A percentile compares a stretch with the other conserved stretches of the same genome.
Evolutionary conservation across 306 rosid genomes (phyloP).

Genomic region (Prunus dulcis): DNA sequence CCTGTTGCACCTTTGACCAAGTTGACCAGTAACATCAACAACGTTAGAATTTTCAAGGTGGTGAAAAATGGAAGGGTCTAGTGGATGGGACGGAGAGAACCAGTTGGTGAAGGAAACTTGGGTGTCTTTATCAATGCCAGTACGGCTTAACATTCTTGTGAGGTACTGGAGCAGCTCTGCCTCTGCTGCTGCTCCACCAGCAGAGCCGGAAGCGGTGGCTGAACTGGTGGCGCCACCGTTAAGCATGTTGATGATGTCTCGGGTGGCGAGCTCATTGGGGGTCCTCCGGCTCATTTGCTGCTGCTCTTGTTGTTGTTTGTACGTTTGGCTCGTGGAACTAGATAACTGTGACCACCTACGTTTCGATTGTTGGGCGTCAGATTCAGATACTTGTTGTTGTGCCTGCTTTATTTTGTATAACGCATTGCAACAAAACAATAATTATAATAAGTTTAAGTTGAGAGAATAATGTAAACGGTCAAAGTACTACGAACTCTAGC

Average conservation of each 20-base stretch:
- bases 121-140: constrained; percentile 36
- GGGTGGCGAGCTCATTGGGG: constrained; percentile 31
- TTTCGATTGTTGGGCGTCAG: constrained; percentile 42
- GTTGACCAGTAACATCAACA: neutral
- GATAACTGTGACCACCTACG: constrained; percentile 46
- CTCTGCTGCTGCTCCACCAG: constrained; percentile 8
- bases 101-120: constrained; percentile 36
- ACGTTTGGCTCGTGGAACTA: constrained; percentile 51
- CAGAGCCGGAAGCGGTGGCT: constrained; percentile 34
- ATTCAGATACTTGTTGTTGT: constrained; percentile 18
- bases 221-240: constrained; percentile 30
- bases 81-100: constrained; percentile 59
- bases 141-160: constrained; percentile 42
- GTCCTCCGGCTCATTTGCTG: constrained; percentile 14
- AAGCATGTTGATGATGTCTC: constrained; percentile 28
- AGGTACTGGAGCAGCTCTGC: constrained; percentile 50
- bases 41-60: constrained; percentile 39
- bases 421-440: constrained; percentile 2
- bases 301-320: constrained; percentile 53
- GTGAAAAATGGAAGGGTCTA: constrained; percentile 61
- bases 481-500: neutral
- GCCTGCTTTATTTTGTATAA: constrained; percentile 15
- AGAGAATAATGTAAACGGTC: neutral
- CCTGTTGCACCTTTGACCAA: constrained; percentile 45
- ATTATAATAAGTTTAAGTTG: neutral